Evolutionary conservation across 768 basidiomycete species (phyloP).

Genomic region (Kwoniella botswanensis): DNA sequence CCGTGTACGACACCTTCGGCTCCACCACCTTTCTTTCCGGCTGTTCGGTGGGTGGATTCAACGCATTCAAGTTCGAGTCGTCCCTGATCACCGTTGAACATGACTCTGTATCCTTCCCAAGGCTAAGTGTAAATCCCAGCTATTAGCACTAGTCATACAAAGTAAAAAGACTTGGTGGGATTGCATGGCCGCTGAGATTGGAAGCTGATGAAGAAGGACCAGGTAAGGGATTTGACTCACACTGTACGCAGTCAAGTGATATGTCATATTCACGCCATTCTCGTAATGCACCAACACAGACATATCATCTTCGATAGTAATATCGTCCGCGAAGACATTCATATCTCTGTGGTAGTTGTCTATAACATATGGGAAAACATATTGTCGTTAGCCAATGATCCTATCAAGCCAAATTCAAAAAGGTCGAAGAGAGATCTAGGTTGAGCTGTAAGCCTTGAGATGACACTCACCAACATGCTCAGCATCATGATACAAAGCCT

Average conservation of each 20-base stretch:
- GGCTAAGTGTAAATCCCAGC: slow-evolving; percentile 55
- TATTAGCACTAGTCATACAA: slow-evolving; percentile 62
- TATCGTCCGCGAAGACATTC: slow-evolving; percentile 60
- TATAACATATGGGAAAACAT: too few relatives aligned
- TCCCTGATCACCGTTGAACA: slow-evolving; percentile 65
- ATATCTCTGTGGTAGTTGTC: slow-evolving; percentile 65
- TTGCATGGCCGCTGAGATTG: too few relatives aligned
- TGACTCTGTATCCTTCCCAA: slow-evolving; percentile 62
- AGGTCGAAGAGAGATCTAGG: too few relatives aligned
- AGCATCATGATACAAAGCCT: slow-evolving; percentile 62
- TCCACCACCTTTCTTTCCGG: slow-evolving; percentile 35
- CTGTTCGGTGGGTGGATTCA: slow-evolving; percentile 57
- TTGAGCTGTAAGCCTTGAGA: too few relatives aligned
- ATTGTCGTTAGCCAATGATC: too few relatives aligned
- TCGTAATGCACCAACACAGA: slow-evolving; percentile 63
- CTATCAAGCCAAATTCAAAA: too few relatives aligned
- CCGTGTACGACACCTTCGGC: slow-evolving; percentile 54
- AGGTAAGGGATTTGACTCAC: slow-evolving; percentile 35
- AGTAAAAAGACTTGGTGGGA: too few relatives aligned
- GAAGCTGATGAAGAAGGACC: slow-evolving; percentile 25
- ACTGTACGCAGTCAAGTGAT: slow-evolving; percentile 61
- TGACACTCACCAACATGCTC: slow-evolving; percentile 60
- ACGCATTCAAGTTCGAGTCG: slow-evolving; percentile 65
- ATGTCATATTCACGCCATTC: slow-evolving; percentile 64
- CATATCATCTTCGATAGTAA: slow-evolving; percentile 66